These are phyloP conservation scores for Bolboschoenus planiculmis DNA, from an alignment of 176 grass and related monocot species.

Conservation along the genomic window DNA sequence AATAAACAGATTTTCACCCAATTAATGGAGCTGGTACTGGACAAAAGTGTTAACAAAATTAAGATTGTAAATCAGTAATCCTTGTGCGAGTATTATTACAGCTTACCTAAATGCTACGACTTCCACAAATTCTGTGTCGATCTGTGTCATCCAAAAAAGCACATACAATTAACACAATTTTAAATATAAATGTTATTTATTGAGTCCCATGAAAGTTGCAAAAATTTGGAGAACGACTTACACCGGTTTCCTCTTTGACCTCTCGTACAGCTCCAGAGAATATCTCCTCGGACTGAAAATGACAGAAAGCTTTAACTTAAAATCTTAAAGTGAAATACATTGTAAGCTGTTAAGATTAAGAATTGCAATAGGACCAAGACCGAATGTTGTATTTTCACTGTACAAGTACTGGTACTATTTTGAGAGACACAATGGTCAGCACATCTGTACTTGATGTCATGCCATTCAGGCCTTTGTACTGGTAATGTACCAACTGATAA, in stretches of 20 bases:
- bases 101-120: conserved; percentile 82
- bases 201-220: neutral
- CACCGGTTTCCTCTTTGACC: conserved; percentile 95
- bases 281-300: conserved; percentile 71
- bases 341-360: neutral
- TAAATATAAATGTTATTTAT: neutral
- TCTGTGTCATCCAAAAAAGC: conserved; percentile 36
- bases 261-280: conserved; percentile 77
- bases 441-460: neutral
- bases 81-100: neutral
- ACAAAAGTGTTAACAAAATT: neutral
- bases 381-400: neutral
- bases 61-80: neutral
- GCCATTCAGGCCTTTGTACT: neutral
- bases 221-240: conserved; percentile 24
- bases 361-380: neutral
- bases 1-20: neutral
- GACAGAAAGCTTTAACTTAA: neutral
- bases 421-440: neutral
- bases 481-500: neutral
- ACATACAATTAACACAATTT: conserved; percentile 15
- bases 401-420: neutral
- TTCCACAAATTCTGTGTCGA: conserved; percentile 79
- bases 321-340: neutral
- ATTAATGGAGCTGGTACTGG: neutral